Base-by-base conservation (phyloP, 768 basidiomycete species). In the Ramaria sp. region DNA sequence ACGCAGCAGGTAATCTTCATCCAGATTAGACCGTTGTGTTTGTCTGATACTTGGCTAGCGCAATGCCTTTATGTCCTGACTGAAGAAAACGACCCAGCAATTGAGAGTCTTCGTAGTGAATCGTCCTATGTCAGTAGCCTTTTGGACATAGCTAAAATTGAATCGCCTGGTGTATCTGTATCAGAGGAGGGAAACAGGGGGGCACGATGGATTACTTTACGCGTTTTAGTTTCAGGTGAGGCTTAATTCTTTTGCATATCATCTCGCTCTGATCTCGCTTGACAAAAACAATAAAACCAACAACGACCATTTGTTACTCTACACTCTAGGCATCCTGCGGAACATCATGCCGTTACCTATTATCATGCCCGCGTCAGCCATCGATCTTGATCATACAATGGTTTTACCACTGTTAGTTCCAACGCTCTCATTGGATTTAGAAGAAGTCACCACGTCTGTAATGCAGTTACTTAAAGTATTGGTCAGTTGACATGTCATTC, bases 1-100 rank as follows among this genome's bases (percentile, higher is more conserved):
- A 82, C 39, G 81, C 94, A 48, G 91, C 92, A 65, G 89, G 92
- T 91, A 63, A 75, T 65, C 33, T 20, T 13, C 20, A 7, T 13
- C 38, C 31, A 19, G 5, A n/a, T 33, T 22, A 24, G 22, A 27
- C 7, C 37, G 27, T 20, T 15, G 13, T 41, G 20, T 31, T 17
- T 56, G n/a, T 20, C 39, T 62, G 43, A 53, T 22, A 3, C 31
- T 24, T 51, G 19, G 38, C 27, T 62, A 92, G 92, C 91, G 0
- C 94, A 97, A 66, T 91, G 91, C 64, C 72, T 96, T 17, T 96
- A 95, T 68, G 89, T 95, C 59, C 73, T 97, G 27, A 90, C 91
- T 1, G 91, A 94, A 66, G 94, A 96, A 65, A 97, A 96, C 60
- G 73, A 71, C n/a, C 78, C 84, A 17, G 81, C 84, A 31, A 81